phyloP scores from a whole-genome alignment of 1,139 yeast genomes.

The Trichomonascaceae sp. region DNA sequence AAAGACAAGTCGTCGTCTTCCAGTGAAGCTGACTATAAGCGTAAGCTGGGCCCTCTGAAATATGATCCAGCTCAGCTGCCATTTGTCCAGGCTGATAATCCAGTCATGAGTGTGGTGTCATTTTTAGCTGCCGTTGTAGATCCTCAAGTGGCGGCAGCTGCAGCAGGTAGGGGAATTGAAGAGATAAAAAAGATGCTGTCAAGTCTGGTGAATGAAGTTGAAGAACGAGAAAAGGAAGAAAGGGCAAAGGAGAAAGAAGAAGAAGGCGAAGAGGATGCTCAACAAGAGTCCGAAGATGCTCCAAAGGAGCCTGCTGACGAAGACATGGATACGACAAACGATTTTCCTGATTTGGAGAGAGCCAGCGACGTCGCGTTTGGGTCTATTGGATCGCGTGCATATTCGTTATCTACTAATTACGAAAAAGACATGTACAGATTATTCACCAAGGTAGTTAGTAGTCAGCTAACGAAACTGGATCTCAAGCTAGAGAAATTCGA shows the following conservation, averaged over 20 bases:
- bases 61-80: slow-evolving; percentile 68
- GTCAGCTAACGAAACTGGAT: slow-evolving; percentile 69
- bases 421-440: slow-evolving; percentile 55
- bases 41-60: slow-evolving; percentile 64
- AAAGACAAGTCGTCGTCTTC: neutral
- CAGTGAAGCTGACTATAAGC: slow-evolving; percentile 28
- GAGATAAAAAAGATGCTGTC: slow-evolving; percentile 42
- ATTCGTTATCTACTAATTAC: slow-evolving; percentile 73
- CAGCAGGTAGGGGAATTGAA: slow-evolving; percentile 38
- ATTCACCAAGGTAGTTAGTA: slow-evolving; percentile 60
- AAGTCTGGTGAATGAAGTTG: slow-evolving; percentile 19
- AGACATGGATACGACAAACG: slow-evolving; percentile 7
- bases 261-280: slow-evolving; percentile 10
- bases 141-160: slow-evolving; percentile 83
- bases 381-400: slow-evolving; percentile 70
- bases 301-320: slow-evolving; percentile 13
- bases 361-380: slow-evolving; percentile 29
- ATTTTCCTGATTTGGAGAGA: slow-evolving; percentile 12
- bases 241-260: slow-evolving; percentile 13
- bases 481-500: slow-evolving; percentile 65
- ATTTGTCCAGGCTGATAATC: slow-evolving; percentile 79
- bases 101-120: slow-evolving; percentile 83
- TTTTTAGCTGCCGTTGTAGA: slow-evolving; percentile 84
- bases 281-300: slow-evolving; percentile 9
- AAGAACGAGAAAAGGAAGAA: slow-evolving; percentile 10